Base-by-base conservation (phyloP, 2,329 filamentous ascomycete species). In the Pyrenophora teres region DNA sequence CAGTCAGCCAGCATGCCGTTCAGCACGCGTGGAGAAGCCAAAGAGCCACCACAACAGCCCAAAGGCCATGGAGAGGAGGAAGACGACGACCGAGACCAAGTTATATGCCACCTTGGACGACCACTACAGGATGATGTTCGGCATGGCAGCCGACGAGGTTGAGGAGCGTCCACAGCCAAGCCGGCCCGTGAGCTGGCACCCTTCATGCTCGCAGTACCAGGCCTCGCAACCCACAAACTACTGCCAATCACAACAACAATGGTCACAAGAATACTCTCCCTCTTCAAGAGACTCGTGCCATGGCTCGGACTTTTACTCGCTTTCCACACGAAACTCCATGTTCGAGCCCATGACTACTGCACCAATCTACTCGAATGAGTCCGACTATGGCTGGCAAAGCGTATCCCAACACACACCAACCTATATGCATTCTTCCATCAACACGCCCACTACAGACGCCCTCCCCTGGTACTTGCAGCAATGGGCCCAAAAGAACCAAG, bases 161-260 rank as follows among this genome's bases (percentile, higher is more conserved):
- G 66, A 70, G 19, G 60, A 68, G 23, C 63, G 54, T 35, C 63
- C 56, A 35, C 62, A 70, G 42, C 55, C 62, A 30, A 61, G 59
- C 42, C 63, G 88, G 36, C 88, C 88, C 5, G 77, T 89, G 39
- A 91, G 88, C 77, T 92, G 89, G 89, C 89, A 92, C 69, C 87
- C 88, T 2, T 82, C 83, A 18, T 83, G 86, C 8, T 78, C 83
- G 51, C 71, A 70, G 30, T 69, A 77, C 57, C 54, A 58, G 30
- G 49, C 55, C 33, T 47, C 60, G 15, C 59, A 50, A 21, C 58
- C 62, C 19, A 62, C 68, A 9, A 55, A 57, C 38, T 56, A 63
- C 45, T 59, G 12, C 63, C 61, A 6, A 51, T 57, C 61, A 8
- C 56, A 64, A 23, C 62, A 74, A 50, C 65, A 64, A 46, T 69